phyloP scores from a whole-genome alignment of 805 yeast species.

The Spathaspora girioi region DNA sequence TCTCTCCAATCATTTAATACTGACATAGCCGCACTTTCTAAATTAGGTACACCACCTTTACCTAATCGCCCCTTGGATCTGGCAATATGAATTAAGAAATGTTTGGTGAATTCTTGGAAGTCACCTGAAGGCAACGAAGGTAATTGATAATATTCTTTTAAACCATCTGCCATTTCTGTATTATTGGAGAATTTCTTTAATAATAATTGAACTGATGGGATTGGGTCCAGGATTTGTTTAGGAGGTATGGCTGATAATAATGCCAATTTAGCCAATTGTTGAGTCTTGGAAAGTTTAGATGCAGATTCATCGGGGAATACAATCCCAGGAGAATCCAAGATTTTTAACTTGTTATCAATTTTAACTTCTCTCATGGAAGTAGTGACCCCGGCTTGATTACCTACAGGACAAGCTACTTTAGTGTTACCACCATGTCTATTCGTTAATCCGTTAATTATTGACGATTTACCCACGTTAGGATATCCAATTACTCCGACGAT shows the following conservation, averaged over 20 bases:
- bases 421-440: constrained; percentile 75
- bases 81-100: constrained; percentile 87
- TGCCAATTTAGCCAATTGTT: constrained; percentile 85
- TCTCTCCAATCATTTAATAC: constrained; percentile 96
- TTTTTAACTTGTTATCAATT: constrained; percentile 81
- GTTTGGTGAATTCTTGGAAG: constrained; percentile 76
- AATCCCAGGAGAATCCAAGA: constrained; percentile 95
- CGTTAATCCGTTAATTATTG: constrained; percentile 85
- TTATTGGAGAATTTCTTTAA: constrained; percentile 73
- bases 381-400: constrained; percentile 97
- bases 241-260: constrained; percentile 87
- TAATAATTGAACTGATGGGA: constrained; percentile 72
- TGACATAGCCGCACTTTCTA: constrained; percentile 77
- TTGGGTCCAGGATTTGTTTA: constrained; percentile 78
- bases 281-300: constrained; percentile 46
- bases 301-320: constrained; percentile 73
- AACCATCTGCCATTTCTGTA: constrained; percentile 70
- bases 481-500: constrained; percentile 95
- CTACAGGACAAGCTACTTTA: constrained; percentile 86
- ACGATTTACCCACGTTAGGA: constrained; percentile 96
- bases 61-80: constrained; percentile 90
- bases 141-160: constrained; percentile 68
- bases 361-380: constrained; percentile 89
- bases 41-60: constrained; percentile 88
- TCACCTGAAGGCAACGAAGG: constrained; percentile 76